Evolutionary conservation across 371 early-diverging fungal genomes (phyloP).

Genomic region (Rhizopus microsporus): DNA sequence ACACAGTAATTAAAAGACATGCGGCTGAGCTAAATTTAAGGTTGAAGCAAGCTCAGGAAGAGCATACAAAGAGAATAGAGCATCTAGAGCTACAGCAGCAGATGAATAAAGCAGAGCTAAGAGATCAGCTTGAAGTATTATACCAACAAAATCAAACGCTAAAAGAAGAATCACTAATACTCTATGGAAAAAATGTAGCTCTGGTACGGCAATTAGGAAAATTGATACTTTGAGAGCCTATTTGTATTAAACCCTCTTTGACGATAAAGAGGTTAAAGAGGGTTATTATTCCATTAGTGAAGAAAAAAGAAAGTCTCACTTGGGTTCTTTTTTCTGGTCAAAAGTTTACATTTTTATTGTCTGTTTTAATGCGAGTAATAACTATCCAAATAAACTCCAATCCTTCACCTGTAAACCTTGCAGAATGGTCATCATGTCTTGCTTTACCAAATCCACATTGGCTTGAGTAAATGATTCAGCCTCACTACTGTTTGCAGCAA

Average conservation of each 20-base stretch:
- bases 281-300: too few relatives aligned
- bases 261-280: too few relatives aligned
- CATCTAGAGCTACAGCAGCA: neutral
- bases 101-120: slow-evolving; percentile 6
- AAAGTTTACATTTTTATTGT: too few relatives aligned
- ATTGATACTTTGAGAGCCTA: slow-evolving; percentile 5
- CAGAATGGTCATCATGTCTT: slow-evolving; percentile 50
- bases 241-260: too few relatives aligned
- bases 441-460: slow-evolving; percentile 39
- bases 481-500: slow-evolving; percentile 45
- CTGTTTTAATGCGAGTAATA: too few relatives aligned
- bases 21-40: slow-evolving; percentile 1
- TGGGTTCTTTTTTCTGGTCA: too few relatives aligned
- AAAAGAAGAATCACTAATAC: slow-evolving; percentile 10
- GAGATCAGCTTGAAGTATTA: slow-evolving; percentile 4
- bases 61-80: slow-evolving; percentile 10
- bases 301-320: too few relatives aligned
- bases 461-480: slow-evolving; percentile 8
- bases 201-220: slow-evolving; percentile 19
- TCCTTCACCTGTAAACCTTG: slow-evolving; percentile 50
- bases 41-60: neutral
- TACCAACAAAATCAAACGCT: slow-evolving; percentile 21
- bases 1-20: slow-evolving; percentile 5
- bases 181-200: slow-evolving; percentile 20
- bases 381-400: slow-evolving; percentile 61